Percentiles rank a stretch among this genome's conserved stretches.
Conservation (phyloP, 441 rosid species). For the Lepidium campestre region DNA sequence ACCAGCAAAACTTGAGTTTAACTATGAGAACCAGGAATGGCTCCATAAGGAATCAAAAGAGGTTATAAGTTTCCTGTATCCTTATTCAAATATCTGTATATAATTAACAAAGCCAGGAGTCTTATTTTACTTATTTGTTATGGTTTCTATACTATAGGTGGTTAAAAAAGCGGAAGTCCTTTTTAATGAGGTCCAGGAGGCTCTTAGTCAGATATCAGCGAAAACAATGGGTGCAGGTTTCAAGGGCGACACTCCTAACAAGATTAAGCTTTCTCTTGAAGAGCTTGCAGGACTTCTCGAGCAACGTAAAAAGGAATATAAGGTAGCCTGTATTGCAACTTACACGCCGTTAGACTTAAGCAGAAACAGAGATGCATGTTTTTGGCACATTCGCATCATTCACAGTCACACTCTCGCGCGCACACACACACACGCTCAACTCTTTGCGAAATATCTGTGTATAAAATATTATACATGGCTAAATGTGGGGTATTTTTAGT, state of each 20-base stretch:
- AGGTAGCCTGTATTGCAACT: slow-evolving; percentile 37
- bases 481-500: background rate
- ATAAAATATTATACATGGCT: background rate
- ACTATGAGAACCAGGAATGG: slow-evolving; percentile 56
- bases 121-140: background rate
- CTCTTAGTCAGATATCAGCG: slow-evolving; percentile 44
- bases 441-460: background rate
- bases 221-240: slow-evolving; percentile 33
- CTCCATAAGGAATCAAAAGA: slow-evolving; percentile 42
- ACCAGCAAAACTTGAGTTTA: slow-evolving; percentile 59
- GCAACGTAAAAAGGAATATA: slow-evolving; percentile 53
- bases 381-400: background rate
- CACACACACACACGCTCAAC: background rate
- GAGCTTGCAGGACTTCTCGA: slow-evolving; percentile 53
- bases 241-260: slow-evolving; percentile 26
- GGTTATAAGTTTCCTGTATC: slow-evolving; percentile 17
- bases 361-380: background rate
- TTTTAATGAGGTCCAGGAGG: slow-evolving; percentile 44
- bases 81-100: slow-evolving; percentile 5
- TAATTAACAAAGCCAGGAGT: slow-evolving; percentile 3
- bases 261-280: slow-evolving; percentile 30
- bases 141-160: slow-evolving; percentile 39
- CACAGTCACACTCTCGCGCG: background rate
- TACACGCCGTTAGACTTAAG: slow-evolving; percentile 2
- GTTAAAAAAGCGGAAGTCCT: slow-evolving; percentile 44